These are phyloP conservation scores for Macrotyloma uniflorum DNA, from an alignment of 306 rosid species.

Conservation along the genomic window DNA sequence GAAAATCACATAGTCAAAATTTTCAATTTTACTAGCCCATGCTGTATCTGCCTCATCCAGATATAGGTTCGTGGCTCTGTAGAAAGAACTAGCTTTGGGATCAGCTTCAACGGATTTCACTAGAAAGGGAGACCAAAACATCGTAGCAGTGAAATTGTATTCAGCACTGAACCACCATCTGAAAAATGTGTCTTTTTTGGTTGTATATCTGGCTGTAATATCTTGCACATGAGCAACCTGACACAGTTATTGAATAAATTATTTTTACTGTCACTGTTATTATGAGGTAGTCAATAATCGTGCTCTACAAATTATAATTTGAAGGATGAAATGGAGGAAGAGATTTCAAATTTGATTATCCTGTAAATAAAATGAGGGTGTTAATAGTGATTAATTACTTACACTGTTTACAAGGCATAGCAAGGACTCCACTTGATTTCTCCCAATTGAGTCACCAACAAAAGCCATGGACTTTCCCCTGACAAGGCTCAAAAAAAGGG, in stretches of 20 bases:
- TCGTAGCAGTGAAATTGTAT: conserved; percentile 66
- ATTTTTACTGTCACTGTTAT: no score
- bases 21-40: conserved; percentile 53
- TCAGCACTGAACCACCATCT: conserved; percentile 60
- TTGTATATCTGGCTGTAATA: conserved; percentile 40
- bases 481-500: conserved; percentile 63
- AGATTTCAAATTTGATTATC: no score
- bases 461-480: conserved; percentile 79
- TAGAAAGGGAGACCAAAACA: conserved; percentile 76
- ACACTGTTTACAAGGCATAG: conserved; percentile 62
- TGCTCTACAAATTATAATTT: no score
- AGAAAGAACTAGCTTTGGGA: conserved; percentile 38
- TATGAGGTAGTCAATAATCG: no score
- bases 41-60: conserved; percentile 65
- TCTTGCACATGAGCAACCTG: conserved; percentile 70
- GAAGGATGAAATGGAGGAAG: no score
- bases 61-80: conserved; percentile 54
- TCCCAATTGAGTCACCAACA: conserved; percentile 86
- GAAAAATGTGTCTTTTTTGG: conserved; percentile 34
- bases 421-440: conserved; percentile 80
- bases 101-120: conserved; percentile 54
- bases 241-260: neutral
- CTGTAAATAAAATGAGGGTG: no score
- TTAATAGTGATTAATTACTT: neutral
- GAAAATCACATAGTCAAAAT: conserved; percentile 69